A percentile compares a stretch with the other conserved stretches of the same genome.
Evolutionary conservation across 177 flowering plant genomes (phyloP).

Genomic region (Vitis hybrid): DNA sequence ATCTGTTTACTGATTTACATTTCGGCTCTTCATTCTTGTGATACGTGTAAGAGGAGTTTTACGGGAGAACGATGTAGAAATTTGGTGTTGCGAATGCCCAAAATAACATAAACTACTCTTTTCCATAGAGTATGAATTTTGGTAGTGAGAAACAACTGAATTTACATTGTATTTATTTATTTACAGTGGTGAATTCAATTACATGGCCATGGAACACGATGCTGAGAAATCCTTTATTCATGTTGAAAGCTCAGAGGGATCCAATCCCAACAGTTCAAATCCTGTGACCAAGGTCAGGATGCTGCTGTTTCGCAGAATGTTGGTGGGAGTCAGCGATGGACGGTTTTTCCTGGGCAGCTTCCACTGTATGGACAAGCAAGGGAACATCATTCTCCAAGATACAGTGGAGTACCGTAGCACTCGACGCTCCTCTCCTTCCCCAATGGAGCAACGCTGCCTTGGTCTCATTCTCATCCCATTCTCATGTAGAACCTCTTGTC

Average conservation of each 20-base stretch:
- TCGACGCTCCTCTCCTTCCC: slow-evolving; percentile 63
- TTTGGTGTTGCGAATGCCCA: too few relatives aligned
- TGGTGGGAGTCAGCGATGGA: slow-evolving; percentile 87
- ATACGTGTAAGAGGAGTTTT: too few relatives aligned
- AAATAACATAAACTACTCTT: too few relatives aligned
- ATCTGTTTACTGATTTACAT: too few relatives aligned
- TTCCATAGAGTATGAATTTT: background rate
- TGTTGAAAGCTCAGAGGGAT: slow-evolving; percentile 17
- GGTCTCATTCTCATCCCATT: slow-evolving; percentile 89
- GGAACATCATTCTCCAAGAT: slow-evolving; percentile 92
- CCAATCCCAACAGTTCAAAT: slow-evolving; percentile 19
- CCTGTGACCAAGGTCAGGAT: slow-evolving; percentile 46
- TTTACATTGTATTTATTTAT: background rate
- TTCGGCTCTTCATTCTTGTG: too few relatives aligned
- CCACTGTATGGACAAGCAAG: slow-evolving; percentile 94
- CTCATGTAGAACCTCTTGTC: slow-evolving; percentile 78
- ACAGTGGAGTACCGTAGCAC: slow-evolving; percentile 83
- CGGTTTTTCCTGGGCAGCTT: slow-evolving; percentile 80
- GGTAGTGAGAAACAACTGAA: background rate
- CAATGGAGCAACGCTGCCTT: slow-evolving; percentile 82
- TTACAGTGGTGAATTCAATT: background rate
- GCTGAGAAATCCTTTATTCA: slow-evolving; percentile 12
- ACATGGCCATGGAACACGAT: slow-evolving; percentile 26
- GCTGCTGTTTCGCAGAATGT: slow-evolving; percentile 60
- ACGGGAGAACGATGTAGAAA: too few relatives aligned